These are phyloP conservation scores for Stagonosporopsis rhizophila DNA, from an alignment of 2,329 filamentous ascomycete species.

Conservation along the genomic window DNA sequence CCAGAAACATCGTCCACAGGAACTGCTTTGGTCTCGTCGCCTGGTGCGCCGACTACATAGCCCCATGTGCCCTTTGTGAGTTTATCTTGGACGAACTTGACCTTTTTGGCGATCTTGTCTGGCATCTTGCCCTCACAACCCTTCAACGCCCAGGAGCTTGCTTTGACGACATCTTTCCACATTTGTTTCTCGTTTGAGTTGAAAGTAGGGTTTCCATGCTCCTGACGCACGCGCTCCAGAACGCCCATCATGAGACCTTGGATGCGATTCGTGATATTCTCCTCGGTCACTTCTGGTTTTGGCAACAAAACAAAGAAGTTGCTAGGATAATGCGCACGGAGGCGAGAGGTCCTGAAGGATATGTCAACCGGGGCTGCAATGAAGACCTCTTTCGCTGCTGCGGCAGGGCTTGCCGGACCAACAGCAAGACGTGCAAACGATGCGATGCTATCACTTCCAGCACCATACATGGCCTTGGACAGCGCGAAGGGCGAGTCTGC, in stretches of 20 bases:
- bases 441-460: conserved; percentile 14
- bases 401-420: conserved; percentile 28
- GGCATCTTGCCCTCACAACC: conserved; percentile 37
- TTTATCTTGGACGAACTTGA: conserved; percentile 35
- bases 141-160: conserved; percentile 36
- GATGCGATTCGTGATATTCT: conserved; percentile 32
- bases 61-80: conserved; percentile 35
- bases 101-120: conserved; percentile 33
- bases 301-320: conserved; percentile 36
- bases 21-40: neutral
- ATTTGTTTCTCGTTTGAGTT: conserved; percentile 23
- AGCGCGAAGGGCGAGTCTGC: conserved; percentile 38
- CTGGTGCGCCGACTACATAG: conserved; percentile 16
- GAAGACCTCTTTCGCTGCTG: conserved; percentile 19
- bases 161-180: conserved; percentile 36
- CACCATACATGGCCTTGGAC: conserved; percentile 1
- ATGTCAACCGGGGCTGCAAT: conserved; percentile 34
- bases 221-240: conserved; percentile 33
- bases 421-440: conserved; percentile 38
- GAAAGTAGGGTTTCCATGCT: conserved; percentile 31
- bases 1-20: neutral
- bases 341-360: conserved; percentile 17
- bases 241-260: conserved; percentile 45
- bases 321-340: conserved; percentile 26
- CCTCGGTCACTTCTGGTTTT: neutral